A percentile compares a stretch with the other conserved stretches of the same genome.
Conservation (phyloP, 805 yeast genomes). For the Saccharomycopsis sp. region DNA sequence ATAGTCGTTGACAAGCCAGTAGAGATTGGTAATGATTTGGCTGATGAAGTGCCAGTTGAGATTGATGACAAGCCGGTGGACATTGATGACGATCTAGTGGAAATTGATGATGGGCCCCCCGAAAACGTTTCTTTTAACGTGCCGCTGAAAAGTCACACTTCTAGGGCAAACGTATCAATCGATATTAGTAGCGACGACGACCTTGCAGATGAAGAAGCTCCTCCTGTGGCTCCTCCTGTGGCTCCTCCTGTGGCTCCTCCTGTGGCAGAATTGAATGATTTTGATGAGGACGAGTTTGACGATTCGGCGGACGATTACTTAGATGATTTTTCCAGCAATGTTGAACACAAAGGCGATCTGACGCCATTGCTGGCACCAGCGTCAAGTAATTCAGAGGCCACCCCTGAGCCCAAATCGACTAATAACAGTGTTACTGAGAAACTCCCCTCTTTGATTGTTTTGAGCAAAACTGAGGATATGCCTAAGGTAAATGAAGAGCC, state of each 20-base stretch:
- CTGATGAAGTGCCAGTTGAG: not conserved
- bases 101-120: not conserved
- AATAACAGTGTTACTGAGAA: not conserved
- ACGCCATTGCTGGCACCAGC: not conserved
- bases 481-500: not conserved
- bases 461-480: not conserved
- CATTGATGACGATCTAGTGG: not conserved
- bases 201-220: not conserved
- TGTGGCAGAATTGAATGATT: not conserved
- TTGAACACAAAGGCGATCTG: not conserved
- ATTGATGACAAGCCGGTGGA: not conserved
- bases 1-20: not conserved
- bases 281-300: not conserved
- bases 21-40: not conserved
- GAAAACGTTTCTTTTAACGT: no score
- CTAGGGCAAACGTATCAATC: not conserved
- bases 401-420: not conserved
- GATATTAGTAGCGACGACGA: not conserved
- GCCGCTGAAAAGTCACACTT: no score
- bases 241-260: not conserved
- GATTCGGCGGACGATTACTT: conserved; percentile 3
- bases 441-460: not conserved
- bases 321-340: not conserved
- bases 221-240: no score
- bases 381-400: not conserved